Evolutionary conservation across 345 rosid genomes (phyloP).

Genomic region (Sapria himalayana): DNA sequence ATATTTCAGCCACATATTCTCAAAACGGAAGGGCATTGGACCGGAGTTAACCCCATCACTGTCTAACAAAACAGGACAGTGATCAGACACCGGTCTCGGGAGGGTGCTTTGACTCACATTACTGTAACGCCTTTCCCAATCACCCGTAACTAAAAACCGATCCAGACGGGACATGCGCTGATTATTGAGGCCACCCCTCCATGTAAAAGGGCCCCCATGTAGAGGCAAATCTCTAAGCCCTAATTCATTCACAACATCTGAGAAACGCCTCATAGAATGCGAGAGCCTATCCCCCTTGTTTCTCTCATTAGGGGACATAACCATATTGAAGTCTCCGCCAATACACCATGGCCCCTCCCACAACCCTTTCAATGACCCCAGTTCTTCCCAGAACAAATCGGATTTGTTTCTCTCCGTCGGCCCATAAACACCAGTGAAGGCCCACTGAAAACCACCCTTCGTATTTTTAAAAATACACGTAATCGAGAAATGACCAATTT

Average conservation of each 20-base stretch:
- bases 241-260: neutral
- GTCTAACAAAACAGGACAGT: neutral
- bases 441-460: neutral
- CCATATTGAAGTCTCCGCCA: neutral
- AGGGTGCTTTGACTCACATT: neutral
- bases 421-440: neutral
- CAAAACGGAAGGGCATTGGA: too few relatives aligned
- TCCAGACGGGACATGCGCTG: neutral
- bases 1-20: neutral
- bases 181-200: neutral
- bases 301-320: too few relatives aligned
- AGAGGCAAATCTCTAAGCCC: neutral
- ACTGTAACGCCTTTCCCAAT: neutral
- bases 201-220: neutral
- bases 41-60: neutral
- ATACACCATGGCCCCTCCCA: too few relatives aligned
- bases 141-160: neutral
- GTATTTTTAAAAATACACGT: neutral
- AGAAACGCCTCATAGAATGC: neutral
- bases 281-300: too few relatives aligned
- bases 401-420: neutral
- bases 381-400: neutral
- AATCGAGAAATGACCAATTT: neutral
- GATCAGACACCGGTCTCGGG: neutral
- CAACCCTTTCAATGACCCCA: neutral